phyloP scores from a whole-genome alignment of 352 stramenopile species.

The Thalassiosira exigua region DNA sequence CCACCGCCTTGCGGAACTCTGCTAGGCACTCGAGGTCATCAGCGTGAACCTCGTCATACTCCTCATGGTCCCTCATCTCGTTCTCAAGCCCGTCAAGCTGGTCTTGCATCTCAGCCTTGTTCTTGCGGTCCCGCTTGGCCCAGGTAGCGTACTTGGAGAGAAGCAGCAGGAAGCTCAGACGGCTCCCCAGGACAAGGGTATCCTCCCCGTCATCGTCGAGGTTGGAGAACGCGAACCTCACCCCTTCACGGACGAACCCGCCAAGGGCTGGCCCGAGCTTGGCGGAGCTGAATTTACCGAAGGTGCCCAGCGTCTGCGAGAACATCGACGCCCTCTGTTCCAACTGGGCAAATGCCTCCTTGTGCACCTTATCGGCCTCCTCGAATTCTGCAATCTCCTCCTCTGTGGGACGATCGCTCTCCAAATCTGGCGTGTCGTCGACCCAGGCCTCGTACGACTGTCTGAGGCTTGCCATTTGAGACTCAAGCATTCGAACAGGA shows the following conservation, averaged over 20 bases:
- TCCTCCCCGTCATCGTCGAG: constrained; percentile 68
- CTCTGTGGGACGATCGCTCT: constrained; percentile 65
- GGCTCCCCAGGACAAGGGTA: constrained; percentile 65
- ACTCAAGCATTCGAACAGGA: constrained; percentile 76
- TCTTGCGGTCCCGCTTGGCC: constrained; percentile 67
- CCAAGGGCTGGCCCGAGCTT: constrained; percentile 61
- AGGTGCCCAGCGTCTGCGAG: constrained; percentile 71
- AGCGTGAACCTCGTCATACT: constrained; percentile 76
- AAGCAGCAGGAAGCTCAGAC: constrained; percentile 75
- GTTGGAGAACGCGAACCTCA: constrained; percentile 79
- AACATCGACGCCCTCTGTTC: constrained; percentile 69
- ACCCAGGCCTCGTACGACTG: constrained; percentile 78
- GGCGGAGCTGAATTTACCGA: constrained; percentile 59
- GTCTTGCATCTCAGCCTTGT: constrained; percentile 55
- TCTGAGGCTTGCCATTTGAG: constrained; percentile 79
- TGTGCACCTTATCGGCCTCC: constrained; percentile 57
- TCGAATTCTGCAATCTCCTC: constrained; percentile 75
- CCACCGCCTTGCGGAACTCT: constrained; percentile 72
- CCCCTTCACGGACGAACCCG: constrained; percentile 78
- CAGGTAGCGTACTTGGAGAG: constrained; percentile 65
- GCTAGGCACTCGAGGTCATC: constrained; percentile 67
- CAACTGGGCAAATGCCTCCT: constrained; percentile 65
- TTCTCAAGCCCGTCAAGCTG: constrained; percentile 68
- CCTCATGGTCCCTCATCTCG: constrained; percentile 62
- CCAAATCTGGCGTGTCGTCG: constrained; percentile 68